These are phyloP conservation scores for Salix suchowensis DNA, from an alignment of 345 rosid genomes.

Conservation along the genomic window DNA sequence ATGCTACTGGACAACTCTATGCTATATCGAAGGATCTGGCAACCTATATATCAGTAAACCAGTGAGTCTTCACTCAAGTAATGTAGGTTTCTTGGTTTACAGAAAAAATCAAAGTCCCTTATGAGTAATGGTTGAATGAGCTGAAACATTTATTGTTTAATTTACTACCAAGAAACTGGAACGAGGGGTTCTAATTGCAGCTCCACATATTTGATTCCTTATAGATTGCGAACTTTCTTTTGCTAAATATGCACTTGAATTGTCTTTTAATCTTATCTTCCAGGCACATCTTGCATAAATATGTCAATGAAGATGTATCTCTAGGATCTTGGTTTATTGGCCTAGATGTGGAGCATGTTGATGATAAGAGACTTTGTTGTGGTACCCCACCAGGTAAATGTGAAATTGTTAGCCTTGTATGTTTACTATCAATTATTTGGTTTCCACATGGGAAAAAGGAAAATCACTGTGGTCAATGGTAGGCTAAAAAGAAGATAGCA, in stretches of 20 bases:
- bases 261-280: slow-evolving; percentile 1
- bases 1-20: slow-evolving; percentile 85
- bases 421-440: background rate
- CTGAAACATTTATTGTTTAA: background rate
- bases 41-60: slow-evolving; percentile 61
- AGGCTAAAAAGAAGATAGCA: background rate
- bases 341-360: slow-evolving; percentile 38
- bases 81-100: background rate
- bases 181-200: background rate
- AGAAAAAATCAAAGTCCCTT: background rate
- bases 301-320: slow-evolving; percentile 48
- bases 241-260: background rate
- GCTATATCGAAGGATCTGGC: slow-evolving; percentile 86
- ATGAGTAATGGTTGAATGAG: background rate
- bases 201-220: background rate
- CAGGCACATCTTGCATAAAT: slow-evolving; percentile 56
- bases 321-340: slow-evolving; percentile 49
- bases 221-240: background rate
- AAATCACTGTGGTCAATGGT: no score
- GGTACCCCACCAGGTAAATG: slow-evolving; percentile 70
- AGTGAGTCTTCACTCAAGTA: slow-evolving; percentile 38
- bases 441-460: background rate
- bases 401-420: background rate
- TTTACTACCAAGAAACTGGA: background rate
- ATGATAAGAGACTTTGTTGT: slow-evolving; percentile 59